These are phyloP conservation scores for Torrubiella hemipterigena DNA, from an alignment of 2,329 filamentous ascomycete genomes.

Conservation along the genomic window DNA sequence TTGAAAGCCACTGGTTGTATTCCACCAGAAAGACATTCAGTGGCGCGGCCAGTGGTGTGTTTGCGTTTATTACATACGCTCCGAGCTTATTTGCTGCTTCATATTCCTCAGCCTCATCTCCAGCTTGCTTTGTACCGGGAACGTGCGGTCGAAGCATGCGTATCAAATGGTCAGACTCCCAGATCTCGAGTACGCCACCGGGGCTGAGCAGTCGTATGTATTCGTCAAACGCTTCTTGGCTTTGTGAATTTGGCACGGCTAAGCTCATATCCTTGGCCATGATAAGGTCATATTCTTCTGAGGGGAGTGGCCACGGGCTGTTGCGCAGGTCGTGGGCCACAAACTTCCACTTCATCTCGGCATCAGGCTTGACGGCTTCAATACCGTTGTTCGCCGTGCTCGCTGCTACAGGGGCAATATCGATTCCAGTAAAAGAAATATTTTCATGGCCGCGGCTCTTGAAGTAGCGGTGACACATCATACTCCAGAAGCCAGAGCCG, in stretches of 20 bases:
- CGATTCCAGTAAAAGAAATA: conserved; percentile 71
- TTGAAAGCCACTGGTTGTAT: conserved; percentile 72
- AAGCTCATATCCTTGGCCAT: conserved; percentile 78
- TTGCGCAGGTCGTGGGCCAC: conserved; percentile 76
- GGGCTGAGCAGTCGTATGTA: conserved; percentile 64
- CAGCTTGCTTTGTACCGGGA: conserved; percentile 29
- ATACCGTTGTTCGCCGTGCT: conserved; percentile 18
- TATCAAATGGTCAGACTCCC: conserved; percentile 79
- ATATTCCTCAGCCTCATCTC: conserved; percentile 37
- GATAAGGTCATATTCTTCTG: conserved; percentile 75
- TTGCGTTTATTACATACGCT: conserved; percentile 71
- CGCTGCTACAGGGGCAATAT: conserved; percentile 60
- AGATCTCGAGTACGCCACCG: conserved; percentile 73
- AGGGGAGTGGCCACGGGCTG: conserved; percentile 63
- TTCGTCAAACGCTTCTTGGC: conserved; percentile 52
- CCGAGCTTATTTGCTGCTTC: conserved; percentile 58
- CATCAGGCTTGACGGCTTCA: conserved; percentile 39
- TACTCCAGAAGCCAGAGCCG: conserved; percentile 81
- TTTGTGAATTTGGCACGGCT: conserved; percentile 45
- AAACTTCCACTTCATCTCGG: conserved; percentile 79
- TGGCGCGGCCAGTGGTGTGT: conserved; percentile 69
- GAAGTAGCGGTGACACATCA: conserved; percentile 75
- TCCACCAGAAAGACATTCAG: conserved; percentile 74
- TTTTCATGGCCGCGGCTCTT: conserved; percentile 52
- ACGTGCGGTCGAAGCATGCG: conserved; percentile 74